These are phyloP conservation scores for Stipa capillata DNA, from an alignment of 176 grass and related monocot genomes.

Conservation along the genomic window DNA sequence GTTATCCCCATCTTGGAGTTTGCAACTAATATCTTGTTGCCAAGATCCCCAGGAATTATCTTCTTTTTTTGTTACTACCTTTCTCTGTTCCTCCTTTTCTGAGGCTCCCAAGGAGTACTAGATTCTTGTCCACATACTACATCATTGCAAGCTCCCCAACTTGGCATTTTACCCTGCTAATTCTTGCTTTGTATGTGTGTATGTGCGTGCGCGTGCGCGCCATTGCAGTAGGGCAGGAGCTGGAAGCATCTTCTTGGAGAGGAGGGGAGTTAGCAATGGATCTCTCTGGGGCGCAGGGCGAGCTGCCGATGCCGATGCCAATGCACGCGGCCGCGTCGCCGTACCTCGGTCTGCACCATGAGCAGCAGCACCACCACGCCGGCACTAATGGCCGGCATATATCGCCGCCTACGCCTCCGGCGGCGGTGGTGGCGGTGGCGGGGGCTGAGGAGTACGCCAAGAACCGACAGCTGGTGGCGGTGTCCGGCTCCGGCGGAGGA, in stretches of 20 bases:
- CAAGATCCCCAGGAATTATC: conserved; percentile 11
- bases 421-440: background rate
- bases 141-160: conserved; percentile 15
- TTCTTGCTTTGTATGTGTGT: background rate
- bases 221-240: conserved; percentile 22
- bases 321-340: conserved; percentile 49
- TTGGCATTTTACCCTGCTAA: conserved; percentile 18
- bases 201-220: background rate
- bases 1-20: conserved; percentile 17
- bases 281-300: conserved; percentile 70
- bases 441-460: conserved; percentile 8
- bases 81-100: background rate
- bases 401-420: conserved; percentile 9
- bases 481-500: background rate
- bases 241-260: conserved; percentile 18
- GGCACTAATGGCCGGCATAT: conserved; percentile 19
- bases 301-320: conserved; percentile 91
- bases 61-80: background rate
- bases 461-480: conserved; percentile 22
- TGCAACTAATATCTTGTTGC: conserved; percentile 28
- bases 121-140: conserved; percentile 13
- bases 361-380: conserved; percentile 16
- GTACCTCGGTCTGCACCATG: conserved; percentile 55
- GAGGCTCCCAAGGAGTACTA: conserved; percentile 12
- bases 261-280: conserved; percentile 42